phyloP scores from a whole-genome alignment of 306 rosid genomes.

The Cucurbita argyrosperma region DNA sequence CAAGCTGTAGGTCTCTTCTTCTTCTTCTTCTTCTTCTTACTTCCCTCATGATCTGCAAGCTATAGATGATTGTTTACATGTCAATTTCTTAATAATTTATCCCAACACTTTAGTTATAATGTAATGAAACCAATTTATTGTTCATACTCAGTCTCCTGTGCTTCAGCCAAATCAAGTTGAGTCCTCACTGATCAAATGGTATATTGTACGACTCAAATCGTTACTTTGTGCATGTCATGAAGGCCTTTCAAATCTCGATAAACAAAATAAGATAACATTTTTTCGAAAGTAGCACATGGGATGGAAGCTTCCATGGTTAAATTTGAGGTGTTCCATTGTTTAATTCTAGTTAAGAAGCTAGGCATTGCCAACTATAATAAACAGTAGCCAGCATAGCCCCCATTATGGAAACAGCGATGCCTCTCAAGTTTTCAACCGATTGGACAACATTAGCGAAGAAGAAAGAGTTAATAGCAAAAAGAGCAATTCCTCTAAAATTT shows the following conservation, averaged over 20 bases:
- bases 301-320: too few relatives aligned
- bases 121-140: conserved; percentile 10
- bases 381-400: neutral
- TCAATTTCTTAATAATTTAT: conserved; percentile 45
- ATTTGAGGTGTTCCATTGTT: too few relatives aligned
- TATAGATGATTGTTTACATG: conserved; percentile 39
- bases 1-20: conserved; percentile 43
- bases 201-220: neutral
- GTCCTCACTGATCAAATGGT: too few relatives aligned
- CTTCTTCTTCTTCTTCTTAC: conserved; percentile 26
- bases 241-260: too few relatives aligned
- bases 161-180: neutral
- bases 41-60: conserved; percentile 33
- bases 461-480: too few relatives aligned
- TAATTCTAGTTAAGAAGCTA: too few relatives aligned
- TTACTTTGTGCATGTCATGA: neutral
- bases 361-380: too few relatives aligned
- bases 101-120: conserved; percentile 23
- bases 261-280: too few relatives aligned
- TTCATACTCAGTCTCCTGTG: neutral
- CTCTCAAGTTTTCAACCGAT: neutral
- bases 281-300: too few relatives aligned
- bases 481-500: neutral
- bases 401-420: neutral
- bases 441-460: too few relatives aligned